Conservation (phyloP, 2,329 filamentous ascomycete species). For the Fusarium sp. region DNA sequence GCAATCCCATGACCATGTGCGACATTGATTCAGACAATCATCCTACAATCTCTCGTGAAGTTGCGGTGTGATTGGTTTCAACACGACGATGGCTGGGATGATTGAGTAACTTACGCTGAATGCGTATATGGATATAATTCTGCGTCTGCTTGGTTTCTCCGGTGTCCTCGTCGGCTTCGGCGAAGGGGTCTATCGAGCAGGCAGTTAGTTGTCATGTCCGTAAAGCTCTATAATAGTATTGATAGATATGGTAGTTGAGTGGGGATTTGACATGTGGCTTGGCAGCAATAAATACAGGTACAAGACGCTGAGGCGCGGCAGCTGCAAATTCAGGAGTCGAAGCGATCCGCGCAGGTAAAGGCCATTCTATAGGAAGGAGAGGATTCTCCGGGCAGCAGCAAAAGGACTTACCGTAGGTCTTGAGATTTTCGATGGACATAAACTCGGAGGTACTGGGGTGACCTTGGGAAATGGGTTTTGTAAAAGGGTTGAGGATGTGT, state of each 20-base stretch:
- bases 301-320: constrained; percentile 19
- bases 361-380: too few relatives aligned
- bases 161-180: constrained; percentile 99
- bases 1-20: neutral
- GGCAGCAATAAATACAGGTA: constrained; percentile 46
- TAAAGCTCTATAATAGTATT: neutral
- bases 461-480: constrained; percentile 67
- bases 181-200: constrained; percentile 88
- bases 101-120: constrained; percentile 80
- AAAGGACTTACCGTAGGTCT: constrained; percentile 83
- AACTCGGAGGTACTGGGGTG: constrained; percentile 79
- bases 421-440: constrained; percentile 99
- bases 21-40: constrained; percentile 5
- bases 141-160: constrained; percentile 95
- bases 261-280: constrained; percentile 38
- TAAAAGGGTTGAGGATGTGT: constrained; percentile 51
- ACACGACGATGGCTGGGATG: constrained; percentile 10
- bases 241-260: constrained; percentile 18
- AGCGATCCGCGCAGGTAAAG: constrained; percentile 1
- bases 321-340: neutral
- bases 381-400: neutral
- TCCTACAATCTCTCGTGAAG: constrained; percentile 25
- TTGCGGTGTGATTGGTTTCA: constrained; percentile 21
- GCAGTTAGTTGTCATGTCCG: constrained; percentile 14
- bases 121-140: constrained; percentile 99